Percentiles rank a stretch among this genome's conserved stretches.
Conservation (phyloP, 2,329 filamentous ascomycete species). For the Pestalotiopsis sp. region DNA sequence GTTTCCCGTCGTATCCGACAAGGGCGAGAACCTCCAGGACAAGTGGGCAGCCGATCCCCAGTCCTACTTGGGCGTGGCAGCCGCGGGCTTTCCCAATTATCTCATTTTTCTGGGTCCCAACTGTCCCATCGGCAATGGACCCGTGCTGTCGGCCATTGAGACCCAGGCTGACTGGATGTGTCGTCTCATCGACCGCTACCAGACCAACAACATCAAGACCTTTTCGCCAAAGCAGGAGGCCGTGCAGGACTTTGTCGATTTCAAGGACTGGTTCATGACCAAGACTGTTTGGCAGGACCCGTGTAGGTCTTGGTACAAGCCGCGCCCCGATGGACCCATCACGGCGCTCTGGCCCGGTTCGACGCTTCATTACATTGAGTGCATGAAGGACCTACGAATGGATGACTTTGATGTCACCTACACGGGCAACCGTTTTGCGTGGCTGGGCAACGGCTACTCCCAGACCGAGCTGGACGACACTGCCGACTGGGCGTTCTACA, state of each 20-base stretch:
- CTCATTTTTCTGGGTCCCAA: not conserved
- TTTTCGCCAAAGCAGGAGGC: slow-evolving; percentile 21
- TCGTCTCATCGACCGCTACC: slow-evolving; percentile 18
- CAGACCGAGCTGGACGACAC: slow-evolving; percentile 29
- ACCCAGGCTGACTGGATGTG: slow-evolving; percentile 17
- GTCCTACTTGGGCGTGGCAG: slow-evolving; percentile 55
- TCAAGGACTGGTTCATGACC: slow-evolving; percentile 47
- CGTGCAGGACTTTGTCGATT: slow-evolving; percentile 43
- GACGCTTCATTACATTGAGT: slow-evolving; percentile 19
- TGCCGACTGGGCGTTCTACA: slow-evolving; percentile 41
- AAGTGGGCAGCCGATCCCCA: slow-evolving; percentile 54
- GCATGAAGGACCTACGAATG: slow-evolving; percentile 20
- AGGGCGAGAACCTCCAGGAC: slow-evolving; percentile 48
- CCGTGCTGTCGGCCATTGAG: not conserved
- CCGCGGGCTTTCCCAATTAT: slow-evolving; percentile 35
- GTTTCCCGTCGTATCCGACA: slow-evolving; percentile 48
- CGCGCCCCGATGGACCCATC: slow-evolving; percentile 41
- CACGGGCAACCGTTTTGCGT: slow-evolving; percentile 9
- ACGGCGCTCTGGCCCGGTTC: slow-evolving; percentile 28
- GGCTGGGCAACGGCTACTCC: slow-evolving; percentile 16
- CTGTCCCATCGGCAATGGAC: not conserved
- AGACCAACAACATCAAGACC: slow-evolving; percentile 19
- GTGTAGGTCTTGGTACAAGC: slow-evolving; percentile 54
- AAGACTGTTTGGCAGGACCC: slow-evolving; percentile 46
- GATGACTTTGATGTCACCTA: slow-evolving; percentile 25